Conservation (phyloP, 345 rosid genomes). For the Citrus reticulata region DNA sequence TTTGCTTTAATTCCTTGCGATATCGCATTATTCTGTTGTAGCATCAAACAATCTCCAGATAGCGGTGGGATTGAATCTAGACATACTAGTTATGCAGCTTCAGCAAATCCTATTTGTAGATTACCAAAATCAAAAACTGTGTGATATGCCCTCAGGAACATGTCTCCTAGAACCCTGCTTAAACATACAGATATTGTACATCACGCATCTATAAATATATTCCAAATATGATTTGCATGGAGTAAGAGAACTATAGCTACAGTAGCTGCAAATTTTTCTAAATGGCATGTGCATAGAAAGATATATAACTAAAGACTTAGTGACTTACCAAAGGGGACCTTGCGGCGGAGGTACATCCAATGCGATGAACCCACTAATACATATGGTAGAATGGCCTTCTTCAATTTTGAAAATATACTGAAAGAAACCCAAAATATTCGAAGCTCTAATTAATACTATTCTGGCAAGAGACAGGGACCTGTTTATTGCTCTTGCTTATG, state of each 20-base stretch:
- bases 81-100: slow-evolving; percentile 21
- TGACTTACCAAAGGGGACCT: slow-evolving; percentile 56
- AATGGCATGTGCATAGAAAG: not conserved
- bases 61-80: not conserved
- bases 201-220: not conserved
- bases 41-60: not conserved
- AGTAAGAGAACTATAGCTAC: not conserved
- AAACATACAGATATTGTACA: not conserved
- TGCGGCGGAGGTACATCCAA: slow-evolving; percentile 44
- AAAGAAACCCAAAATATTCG: not conserved
- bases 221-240: not conserved
- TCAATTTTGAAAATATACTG: slow-evolving; percentile 42
- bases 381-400: slow-evolving; percentile 29
- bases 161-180: slow-evolving; percentile 55
- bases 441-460: not conserved
- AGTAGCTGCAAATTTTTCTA: not conserved
- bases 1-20: not conserved
- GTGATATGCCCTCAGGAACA: slow-evolving; percentile 56
- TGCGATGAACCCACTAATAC: slow-evolving; percentile 48
- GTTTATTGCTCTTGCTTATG: not conserved
- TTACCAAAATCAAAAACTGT: slow-evolving; percentile 55
- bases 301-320: not conserved
- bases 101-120: slow-evolving; percentile 49
- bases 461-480: not conserved
- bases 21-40: not conserved